Evolutionary conservation across 176 grass and related monocot species (phyloP).

Genomic region (Ananas comosus): DNA sequence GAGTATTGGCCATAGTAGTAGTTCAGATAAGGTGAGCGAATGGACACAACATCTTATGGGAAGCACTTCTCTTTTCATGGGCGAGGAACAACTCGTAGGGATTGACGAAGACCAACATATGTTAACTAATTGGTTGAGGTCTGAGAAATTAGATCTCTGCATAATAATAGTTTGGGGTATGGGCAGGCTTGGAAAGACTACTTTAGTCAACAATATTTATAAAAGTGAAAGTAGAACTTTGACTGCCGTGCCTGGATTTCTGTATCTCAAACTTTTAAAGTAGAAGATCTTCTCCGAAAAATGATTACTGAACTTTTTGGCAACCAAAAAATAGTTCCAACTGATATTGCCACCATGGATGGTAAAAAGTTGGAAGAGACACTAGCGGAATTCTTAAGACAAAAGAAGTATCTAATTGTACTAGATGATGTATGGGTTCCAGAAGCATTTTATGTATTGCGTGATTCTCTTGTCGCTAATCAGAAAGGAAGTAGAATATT

Average conservation of each 20-base stretch:
- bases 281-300: slow-evolving; percentile 2
- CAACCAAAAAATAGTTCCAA: not conserved
- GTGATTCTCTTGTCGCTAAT: slow-evolving; percentile 12
- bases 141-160: not conserved
- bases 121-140: slow-evolving; percentile 15
- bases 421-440: slow-evolving; percentile 36
- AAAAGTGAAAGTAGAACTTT: slow-evolving; percentile 13
- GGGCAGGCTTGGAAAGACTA: slow-evolving; percentile 27
- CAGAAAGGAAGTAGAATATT: slow-evolving; percentile 10
- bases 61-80: slow-evolving; percentile 4
- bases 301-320: slow-evolving; percentile 5
- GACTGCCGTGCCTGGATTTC: slow-evolving; percentile 22
- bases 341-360: not conserved
- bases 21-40: slow-evolving; percentile 1
- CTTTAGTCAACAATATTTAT: slow-evolving; percentile 13
- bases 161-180: slow-evolving; percentile 32
- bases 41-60: not conserved
- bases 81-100: slow-evolving; percentile 32
- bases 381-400: not conserved
- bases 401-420: slow-evolving; percentile 27
- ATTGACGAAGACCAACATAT: slow-evolving; percentile 19
- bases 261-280: slow-evolving; percentile 16
- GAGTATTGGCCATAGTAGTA: not conserved
- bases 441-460: slow-evolving; percentile 1
- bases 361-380: slow-evolving; percentile 8